phyloP scores from a whole-genome alignment of 2,329 filamentous ascomycete genomes.

The Xylariaceae sp. region DNA sequence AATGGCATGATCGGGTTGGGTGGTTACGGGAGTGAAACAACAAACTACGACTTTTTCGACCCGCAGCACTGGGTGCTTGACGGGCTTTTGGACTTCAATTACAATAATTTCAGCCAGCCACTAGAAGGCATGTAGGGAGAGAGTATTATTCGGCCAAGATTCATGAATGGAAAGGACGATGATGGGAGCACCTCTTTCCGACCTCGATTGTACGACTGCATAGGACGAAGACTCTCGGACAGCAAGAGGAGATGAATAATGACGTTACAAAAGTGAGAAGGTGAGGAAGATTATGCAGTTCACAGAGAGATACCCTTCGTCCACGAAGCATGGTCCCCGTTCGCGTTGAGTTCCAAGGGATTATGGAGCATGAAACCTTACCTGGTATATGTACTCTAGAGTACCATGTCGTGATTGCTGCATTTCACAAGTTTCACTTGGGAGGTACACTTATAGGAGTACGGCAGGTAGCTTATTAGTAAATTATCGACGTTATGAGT shows the following conservation, averaged over 20 bases:
- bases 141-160: neutral
- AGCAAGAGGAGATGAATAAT: conserved; percentile 13
- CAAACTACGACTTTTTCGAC: conserved; percentile 84
- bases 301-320: conserved; percentile 16
- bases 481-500: too few species aligned
- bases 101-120: conserved; percentile 48
- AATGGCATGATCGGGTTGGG: conserved; percentile 47
- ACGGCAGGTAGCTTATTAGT: too few species aligned
- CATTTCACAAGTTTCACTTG: too few species aligned
- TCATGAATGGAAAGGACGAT: conserved; percentile 1
- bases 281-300: conserved; percentile 19
- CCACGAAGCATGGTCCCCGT: neutral
- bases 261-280: conserved; percentile 14
- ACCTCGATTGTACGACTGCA: conserved; percentile 12
- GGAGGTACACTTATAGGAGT: too few species aligned
- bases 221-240: conserved; percentile 15
- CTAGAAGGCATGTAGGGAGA: conserved; percentile 47
- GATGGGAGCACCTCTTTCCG: conserved; percentile 2
- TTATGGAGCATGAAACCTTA: conserved; percentile 6
- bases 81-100: conserved; percentile 76
- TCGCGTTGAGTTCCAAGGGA: conserved; percentile 1
- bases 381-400: neutral
- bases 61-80: conserved; percentile 93
- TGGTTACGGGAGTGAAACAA: conserved; percentile 54
- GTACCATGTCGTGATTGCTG: too few species aligned